A percentile compares a stretch with the other conserved stretches of the same genome.
Conservation (phyloP, 108 stramenopile species). For the Skeletonema costatum region DNA sequence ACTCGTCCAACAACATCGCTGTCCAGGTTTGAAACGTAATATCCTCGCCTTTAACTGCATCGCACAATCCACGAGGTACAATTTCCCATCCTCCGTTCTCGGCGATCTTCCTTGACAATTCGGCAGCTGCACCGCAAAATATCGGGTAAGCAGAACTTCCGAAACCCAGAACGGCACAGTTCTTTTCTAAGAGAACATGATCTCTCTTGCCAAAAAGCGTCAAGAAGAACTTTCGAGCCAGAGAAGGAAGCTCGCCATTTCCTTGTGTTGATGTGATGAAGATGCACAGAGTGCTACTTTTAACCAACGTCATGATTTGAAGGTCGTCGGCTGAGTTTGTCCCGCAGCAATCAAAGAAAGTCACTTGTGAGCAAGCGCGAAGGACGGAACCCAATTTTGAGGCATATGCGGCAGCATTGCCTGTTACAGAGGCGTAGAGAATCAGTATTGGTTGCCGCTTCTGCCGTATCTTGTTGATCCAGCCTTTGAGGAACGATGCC, state of each 20-base stretch:
- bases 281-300: not conserved
- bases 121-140: constrained; percentile 17
- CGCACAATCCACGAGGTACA: constrained; percentile 8
- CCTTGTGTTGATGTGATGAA: constrained; percentile 14
- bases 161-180: constrained; percentile 17
- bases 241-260: constrained; percentile 19
- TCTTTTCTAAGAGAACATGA: not conserved
- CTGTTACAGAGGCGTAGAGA: constrained; percentile 7
- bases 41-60: constrained; percentile 21
- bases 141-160: constrained; percentile 25
- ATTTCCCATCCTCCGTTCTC: constrained; percentile 1
- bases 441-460: constrained; percentile 2
- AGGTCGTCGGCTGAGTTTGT: constrained; percentile 3
- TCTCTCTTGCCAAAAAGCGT: constrained; percentile 4
- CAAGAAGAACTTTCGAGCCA: constrained; percentile 8
- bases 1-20: not conserved
- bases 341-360: constrained; percentile 13
- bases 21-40: constrained; percentile 16
- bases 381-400: constrained; percentile 6
- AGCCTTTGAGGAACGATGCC: not conserved
- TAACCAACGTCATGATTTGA: not conserved
- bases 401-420: constrained; percentile 8
- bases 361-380: constrained; percentile 2
- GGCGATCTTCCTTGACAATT: constrained; percentile 6
- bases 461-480: not conserved